These are phyloP conservation scores for Silene conica DNA, from an alignment of 148 eudicot species.

Conservation along the genomic window DNA sequence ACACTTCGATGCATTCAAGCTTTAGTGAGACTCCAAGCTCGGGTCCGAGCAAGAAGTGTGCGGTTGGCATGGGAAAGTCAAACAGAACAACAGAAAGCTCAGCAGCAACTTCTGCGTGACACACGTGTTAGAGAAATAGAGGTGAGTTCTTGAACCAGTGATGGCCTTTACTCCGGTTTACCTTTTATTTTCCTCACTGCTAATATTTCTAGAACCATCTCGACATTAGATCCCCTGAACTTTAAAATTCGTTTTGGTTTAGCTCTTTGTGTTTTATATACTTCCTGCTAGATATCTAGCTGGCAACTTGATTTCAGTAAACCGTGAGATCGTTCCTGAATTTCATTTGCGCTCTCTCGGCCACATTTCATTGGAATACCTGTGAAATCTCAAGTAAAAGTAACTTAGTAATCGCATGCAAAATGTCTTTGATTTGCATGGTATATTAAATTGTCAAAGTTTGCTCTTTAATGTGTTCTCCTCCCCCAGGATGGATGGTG, in stretches of 20 bases:
- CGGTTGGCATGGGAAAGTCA: no score
- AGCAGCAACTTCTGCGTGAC: no score
- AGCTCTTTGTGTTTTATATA: background rate
- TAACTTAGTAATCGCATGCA: background rate
- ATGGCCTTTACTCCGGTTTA: background rate
- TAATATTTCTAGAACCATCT: no score
- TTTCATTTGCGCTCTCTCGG: background rate
- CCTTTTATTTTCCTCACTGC: no score
- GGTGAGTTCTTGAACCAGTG: constrained; percentile 36
- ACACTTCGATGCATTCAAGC: constrained; percentile 45
- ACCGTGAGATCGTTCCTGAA: background rate
- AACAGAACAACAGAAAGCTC: no score
- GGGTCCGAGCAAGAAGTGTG: no score
- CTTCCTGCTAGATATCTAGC: background rate
- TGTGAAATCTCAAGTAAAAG: background rate
- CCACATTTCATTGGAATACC: background rate
- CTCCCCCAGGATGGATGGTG: no score
- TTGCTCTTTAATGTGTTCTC: background rate
- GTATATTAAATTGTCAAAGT: background rate
- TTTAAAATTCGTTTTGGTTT: no score
- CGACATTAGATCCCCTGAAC: no score
- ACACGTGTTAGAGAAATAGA: constrained; percentile 40
- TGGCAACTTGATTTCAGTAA: background rate
- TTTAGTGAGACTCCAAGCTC: no score
- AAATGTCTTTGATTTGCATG: background rate